Evolutionary conservation across 83 land plant species (phyloP).

Genomic region (Isoetes engelmannii): DNA sequence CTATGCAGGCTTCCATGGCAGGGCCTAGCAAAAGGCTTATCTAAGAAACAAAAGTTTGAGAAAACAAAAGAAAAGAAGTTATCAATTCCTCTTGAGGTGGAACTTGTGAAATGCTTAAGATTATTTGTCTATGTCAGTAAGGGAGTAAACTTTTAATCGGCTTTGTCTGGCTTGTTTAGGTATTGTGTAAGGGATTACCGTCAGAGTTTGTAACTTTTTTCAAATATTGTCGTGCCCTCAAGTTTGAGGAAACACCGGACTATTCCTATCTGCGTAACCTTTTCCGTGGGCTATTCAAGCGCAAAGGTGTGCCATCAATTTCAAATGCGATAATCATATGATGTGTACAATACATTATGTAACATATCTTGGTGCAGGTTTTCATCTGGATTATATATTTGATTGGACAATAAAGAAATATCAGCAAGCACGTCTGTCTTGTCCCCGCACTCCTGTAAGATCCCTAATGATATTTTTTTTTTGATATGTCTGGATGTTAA

Average conservation of each 20-base stretch:
- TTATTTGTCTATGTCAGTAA: neutral
- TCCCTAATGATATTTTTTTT: too few species aligned
- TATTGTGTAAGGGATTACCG: slow-evolving; percentile 51
- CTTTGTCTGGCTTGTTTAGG: slow-evolving; percentile 20
- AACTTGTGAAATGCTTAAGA: neutral
- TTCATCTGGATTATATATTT: slow-evolving; percentile 2
- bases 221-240: slow-evolving; percentile 8
- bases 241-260: slow-evolving; percentile 15
- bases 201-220: slow-evolving; percentile 39
- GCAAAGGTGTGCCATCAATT: neutral
- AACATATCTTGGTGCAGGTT: neutral
- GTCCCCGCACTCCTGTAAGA: too few species aligned
- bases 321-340: neutral
- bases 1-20: slow-evolving; percentile 61
- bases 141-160: neutral
- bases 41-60: slow-evolving; percentile 60
- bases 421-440: too few species aligned
- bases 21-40: slow-evolving; percentile 50
- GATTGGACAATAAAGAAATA: neutral
- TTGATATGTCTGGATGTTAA: too few species aligned
- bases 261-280: slow-evolving; percentile 3
- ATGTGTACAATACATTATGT: neutral
- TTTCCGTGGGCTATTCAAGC: slow-evolving; percentile 12
- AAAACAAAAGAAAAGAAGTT: slow-evolving; percentile 59
- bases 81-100: slow-evolving; percentile 53